phyloP scores from a whole-genome alignment of 148 eudicot genomes.

The Chenopodium suecicum region DNA sequence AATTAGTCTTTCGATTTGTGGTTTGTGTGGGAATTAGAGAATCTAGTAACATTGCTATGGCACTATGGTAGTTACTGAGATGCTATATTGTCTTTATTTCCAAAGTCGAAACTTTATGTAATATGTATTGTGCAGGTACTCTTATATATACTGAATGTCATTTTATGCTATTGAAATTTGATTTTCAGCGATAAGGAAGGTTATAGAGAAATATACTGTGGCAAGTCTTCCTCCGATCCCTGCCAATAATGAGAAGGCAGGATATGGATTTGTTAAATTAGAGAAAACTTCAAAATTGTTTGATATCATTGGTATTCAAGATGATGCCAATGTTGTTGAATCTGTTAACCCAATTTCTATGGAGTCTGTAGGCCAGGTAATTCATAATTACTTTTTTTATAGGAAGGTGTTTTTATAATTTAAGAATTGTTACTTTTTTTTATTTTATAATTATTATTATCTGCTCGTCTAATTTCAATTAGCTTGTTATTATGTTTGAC shows the following conservation, averaged over 20 bases:
- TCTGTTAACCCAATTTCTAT: constrained; percentile 70
- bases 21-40: too few species aligned
- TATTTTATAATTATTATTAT: not conserved
- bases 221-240: constrained; percentile 63
- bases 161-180: not conserved
- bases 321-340: constrained; percentile 36
- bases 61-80: not conserved
- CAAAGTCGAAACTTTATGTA: not conserved
- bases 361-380: constrained; percentile 90
- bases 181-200: constrained; percentile 61
- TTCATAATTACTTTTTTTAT: not conserved
- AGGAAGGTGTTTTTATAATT: not conserved
- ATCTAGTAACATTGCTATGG: not conserved
- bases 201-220: constrained; percentile 52
- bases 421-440: constrained; percentile 7
- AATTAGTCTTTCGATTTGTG: too few species aligned
- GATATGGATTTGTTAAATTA: constrained; percentile 65
- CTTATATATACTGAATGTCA: not conserved
- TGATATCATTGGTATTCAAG: constrained; percentile 44
- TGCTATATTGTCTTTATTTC: not conserved
- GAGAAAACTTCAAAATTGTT: constrained; percentile 50
- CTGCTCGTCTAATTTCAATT: not conserved
- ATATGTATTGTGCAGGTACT: not conserved
- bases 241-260: constrained; percentile 51
- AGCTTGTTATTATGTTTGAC: not conserved